A percentile compares a stretch with the other conserved stretches of the same genome.
Conservation (phyloP, 106 monocot genomes). For the Amphibolis antarctica region DNA sequence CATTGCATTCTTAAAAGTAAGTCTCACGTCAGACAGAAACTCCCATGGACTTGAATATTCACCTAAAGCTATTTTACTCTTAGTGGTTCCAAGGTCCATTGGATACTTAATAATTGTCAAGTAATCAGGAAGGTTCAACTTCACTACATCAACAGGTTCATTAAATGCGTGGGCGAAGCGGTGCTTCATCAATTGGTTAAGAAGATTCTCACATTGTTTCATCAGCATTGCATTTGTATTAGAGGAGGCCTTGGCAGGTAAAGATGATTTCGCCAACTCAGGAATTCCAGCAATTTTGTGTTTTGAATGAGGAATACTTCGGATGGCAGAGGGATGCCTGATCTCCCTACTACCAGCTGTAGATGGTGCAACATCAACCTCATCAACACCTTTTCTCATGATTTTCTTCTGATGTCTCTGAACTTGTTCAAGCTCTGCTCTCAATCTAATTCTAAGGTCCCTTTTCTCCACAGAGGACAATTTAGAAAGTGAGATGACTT, state of each 20-base stretch:
- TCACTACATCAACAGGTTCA: constrained; percentile 17
- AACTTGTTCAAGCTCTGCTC: constrained; percentile 14
- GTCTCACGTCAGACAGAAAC: constrained; percentile 16
- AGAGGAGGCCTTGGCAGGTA: neutral
- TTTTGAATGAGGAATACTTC: constrained; percentile 7
- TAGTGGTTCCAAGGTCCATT: constrained; percentile 27
- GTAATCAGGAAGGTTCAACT: constrained; percentile 23
- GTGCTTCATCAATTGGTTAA: constrained; percentile 18
- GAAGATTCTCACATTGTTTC: constrained; percentile 19
- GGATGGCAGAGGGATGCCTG: neutral
- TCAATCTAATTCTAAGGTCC: constrained; percentile 5
- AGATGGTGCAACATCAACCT: constrained; percentile 4
- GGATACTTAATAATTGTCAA: constrained; percentile 19
- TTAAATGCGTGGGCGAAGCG: constrained; percentile 18
- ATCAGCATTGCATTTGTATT: constrained; percentile 1
- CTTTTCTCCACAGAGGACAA: constrained; percentile 11
- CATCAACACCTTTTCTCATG: neutral
- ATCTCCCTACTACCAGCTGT: neutral
- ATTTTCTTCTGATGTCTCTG: constrained; percentile 21
- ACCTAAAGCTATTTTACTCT: constrained; percentile 10
- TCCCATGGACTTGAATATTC: constrained; percentile 6
- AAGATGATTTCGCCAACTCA: neutral
- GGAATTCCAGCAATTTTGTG: neutral
- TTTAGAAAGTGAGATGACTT: constrained; percentile 17
- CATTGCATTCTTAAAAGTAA: constrained; percentile 21